Conservation (phyloP, 768 basidiomycete genomes). For the Trichaptum fuscoviolaceum region DNA sequence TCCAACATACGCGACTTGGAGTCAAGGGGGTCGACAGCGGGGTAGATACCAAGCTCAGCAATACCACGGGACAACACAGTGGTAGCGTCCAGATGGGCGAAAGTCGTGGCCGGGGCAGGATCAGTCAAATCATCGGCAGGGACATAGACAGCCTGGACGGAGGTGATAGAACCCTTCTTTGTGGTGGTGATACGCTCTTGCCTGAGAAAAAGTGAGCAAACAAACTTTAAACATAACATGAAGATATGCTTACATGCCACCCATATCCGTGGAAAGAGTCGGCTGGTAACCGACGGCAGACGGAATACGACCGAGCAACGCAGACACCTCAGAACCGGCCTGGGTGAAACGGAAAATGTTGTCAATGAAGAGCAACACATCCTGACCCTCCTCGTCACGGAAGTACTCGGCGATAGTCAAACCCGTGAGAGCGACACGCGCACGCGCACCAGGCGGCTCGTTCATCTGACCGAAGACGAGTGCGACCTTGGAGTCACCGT, state of each 20-base stretch:
- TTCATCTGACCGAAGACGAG: slow-evolving; percentile 99
- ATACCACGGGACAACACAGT: slow-evolving; percentile 99
- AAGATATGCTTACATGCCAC: slow-evolving; percentile 76
- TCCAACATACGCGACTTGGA: slow-evolving; percentile 99
- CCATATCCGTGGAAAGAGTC: slow-evolving; percentile 99
- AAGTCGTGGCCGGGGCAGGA: slow-evolving; percentile 98
- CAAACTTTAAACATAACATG: not conserved
- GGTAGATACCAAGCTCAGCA: slow-evolving; percentile 98
- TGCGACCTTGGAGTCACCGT: slow-evolving; percentile 99
- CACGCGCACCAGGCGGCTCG: slow-evolving; percentile 99
- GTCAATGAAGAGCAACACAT: slow-evolving; percentile 99
- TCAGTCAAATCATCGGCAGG: slow-evolving; percentile 99
- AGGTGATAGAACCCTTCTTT: slow-evolving; percentile 99
- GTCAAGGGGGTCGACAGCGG: slow-evolving; percentile 98
- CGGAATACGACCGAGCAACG: slow-evolving; percentile 98
- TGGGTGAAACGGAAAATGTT: slow-evolving; percentile 99
- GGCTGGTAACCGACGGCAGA: slow-evolving; percentile 99
- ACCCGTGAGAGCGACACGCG: slow-evolving; percentile 99
- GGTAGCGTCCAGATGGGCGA: slow-evolving; percentile 99
- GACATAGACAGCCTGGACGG: slow-evolving; percentile 99
- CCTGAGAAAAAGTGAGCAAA: slow-evolving; percentile 35
- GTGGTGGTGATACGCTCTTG: slow-evolving; percentile 99
- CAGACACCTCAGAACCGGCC: slow-evolving; percentile 99
- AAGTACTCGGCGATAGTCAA: slow-evolving; percentile 99
- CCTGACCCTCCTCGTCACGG: slow-evolving; percentile 99